A percentile compares a stretch with the other conserved stretches of the same genome.
Conservation (phyloP, 257 asterid species). For the Penstemon eatonii region DNA sequence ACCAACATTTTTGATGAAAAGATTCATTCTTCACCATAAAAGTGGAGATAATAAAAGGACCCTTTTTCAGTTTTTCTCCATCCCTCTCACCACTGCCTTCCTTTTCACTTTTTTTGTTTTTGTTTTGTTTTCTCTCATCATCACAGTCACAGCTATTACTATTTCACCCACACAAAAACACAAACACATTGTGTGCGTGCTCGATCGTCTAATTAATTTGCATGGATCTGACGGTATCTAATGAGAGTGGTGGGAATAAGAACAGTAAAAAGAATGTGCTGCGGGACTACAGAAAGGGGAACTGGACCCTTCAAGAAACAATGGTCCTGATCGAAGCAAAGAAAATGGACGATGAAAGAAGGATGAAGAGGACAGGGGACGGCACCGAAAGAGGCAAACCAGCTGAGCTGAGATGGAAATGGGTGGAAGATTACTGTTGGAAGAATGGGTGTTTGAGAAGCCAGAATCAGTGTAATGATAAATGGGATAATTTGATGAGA, state of each 20-base stretch:
- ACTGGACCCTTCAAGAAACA: slow-evolving; percentile 89
- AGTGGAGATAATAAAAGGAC: not conserved
- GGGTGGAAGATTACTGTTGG: slow-evolving; percentile 98
- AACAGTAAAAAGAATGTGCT: slow-evolving; percentile 11
- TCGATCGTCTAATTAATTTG: slow-evolving; percentile 3
- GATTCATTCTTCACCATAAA: not conserved
- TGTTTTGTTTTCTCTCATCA: not conserved
- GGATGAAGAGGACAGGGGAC: slow-evolving; percentile 62
- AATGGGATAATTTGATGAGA: slow-evolving; percentile 93
- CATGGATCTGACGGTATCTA: slow-evolving; percentile 27
- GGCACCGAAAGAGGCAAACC: slow-evolving; percentile 59
- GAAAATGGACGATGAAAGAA: slow-evolving; percentile 81
- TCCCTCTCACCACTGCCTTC: not conserved
- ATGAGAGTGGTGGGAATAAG: slow-evolving; percentile 20
- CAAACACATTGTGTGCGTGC: not conserved
- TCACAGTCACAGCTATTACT: not conserved
- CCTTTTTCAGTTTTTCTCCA: not conserved
- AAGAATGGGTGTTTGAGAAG: slow-evolving; percentile 71
- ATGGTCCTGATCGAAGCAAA: slow-evolving; percentile 85
- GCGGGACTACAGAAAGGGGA: slow-evolving; percentile 89
- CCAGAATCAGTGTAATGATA: slow-evolving; percentile 93
- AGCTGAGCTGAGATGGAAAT: slow-evolving; percentile 89
- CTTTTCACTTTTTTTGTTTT: slow-evolving; percentile 9
- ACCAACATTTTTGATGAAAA: slow-evolving; percentile 26
- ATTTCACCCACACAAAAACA: not conserved